Conservation (phyloP, 768 basidiomycete genomes). For the Collybiopsis luxurians region DNA sequence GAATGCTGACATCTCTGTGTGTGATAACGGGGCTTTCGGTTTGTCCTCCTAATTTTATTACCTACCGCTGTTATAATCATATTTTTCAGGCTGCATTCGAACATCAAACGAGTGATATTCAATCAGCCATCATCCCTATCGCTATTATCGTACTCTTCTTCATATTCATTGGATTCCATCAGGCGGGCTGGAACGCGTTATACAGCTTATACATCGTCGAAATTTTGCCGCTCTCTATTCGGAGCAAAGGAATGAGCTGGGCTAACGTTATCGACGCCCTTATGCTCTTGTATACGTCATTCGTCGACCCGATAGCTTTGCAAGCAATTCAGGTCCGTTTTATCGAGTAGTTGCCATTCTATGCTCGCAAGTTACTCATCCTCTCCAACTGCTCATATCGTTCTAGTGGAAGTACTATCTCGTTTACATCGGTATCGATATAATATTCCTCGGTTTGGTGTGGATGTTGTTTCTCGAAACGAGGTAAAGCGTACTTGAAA, state of each 20-base stretch:
- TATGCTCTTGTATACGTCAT: not conserved
- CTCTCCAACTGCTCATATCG: not conserved
- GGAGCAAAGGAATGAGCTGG: not conserved
- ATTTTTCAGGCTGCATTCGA: not conserved
- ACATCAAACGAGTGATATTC: not conserved
- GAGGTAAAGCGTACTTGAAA: not conserved
- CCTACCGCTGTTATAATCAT: too few species aligned
- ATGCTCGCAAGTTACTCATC: too few species aligned
- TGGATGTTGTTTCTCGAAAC: not conserved
- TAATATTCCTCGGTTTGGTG: not conserved
- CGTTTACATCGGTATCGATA: not conserved
- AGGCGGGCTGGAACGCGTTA: not conserved
- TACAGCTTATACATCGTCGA: not conserved
- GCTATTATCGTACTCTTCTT: not conserved
- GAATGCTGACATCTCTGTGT: not conserved
- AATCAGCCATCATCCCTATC: too few species aligned
- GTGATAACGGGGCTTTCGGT: not conserved
- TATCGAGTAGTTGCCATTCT: too few species aligned
- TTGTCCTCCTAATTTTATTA: too few species aligned
- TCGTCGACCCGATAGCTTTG: not conserved
- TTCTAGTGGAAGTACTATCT: not conserved
- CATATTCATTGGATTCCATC: not conserved
- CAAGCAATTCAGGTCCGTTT: not conserved
- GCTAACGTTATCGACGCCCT: too few species aligned
- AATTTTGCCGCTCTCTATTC: not conserved